Percentiles rank a stretch among this genome's conserved stretches.
Evolutionary conservation across 1,284 basidiomycete species (phyloP).

Genomic region (Pascua sp.): DNA sequence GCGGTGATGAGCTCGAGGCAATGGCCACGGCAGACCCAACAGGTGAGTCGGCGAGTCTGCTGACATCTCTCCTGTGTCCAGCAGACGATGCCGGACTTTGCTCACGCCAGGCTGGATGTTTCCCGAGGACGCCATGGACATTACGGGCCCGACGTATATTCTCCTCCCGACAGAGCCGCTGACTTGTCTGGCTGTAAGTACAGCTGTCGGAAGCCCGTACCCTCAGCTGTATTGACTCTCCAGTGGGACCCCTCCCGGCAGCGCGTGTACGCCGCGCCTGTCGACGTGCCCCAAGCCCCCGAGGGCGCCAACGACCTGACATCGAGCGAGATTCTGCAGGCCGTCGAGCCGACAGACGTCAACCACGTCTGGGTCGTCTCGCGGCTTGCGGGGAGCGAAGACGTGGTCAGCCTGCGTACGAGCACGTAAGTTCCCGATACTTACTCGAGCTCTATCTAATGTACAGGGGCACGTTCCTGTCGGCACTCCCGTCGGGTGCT

Average conservation of each 20-base stretch:
- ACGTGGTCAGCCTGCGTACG: conserved; percentile 49
- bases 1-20: conserved; percentile 34
- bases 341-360: conserved; percentile 51
- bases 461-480: conserved; percentile 46
- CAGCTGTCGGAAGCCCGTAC: neutral
- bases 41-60: conserved; percentile 19
- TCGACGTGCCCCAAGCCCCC: conserved; percentile 45
- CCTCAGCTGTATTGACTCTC: no score
- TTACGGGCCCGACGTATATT: conserved; percentile 51
- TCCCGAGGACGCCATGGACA: conserved; percentile 43
- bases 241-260: conserved; percentile 46
- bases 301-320: conserved; percentile 45
- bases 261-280: conserved; percentile 43
- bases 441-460: neutral
- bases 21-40: conserved; percentile 43
- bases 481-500: conserved; percentile 41
- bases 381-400: conserved; percentile 52
- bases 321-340: conserved; percentile 35
- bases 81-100: neutral
- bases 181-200: conserved; percentile 43
- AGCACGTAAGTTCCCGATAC: conserved; percentile 36
- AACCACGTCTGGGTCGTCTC: conserved; percentile 55
- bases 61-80: no score
- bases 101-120: conserved; percentile 49
- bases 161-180: conserved; percentile 42